Evolutionary conservation across 176 grass and related monocot genomes (phyloP).

Genomic region (Alopecurus myosuroides): DNA sequence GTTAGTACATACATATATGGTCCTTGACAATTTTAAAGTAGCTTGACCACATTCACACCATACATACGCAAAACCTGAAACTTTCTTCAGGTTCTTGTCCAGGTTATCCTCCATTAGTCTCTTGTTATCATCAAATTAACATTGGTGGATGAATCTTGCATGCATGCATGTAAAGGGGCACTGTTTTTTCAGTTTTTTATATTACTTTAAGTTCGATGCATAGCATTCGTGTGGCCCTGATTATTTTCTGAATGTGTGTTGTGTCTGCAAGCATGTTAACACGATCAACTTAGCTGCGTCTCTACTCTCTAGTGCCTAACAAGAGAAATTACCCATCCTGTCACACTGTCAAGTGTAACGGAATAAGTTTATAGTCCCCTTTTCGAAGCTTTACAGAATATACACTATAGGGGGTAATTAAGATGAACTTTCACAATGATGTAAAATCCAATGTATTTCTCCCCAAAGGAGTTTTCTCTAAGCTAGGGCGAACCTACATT

Average conservation of each 20-base stretch:
- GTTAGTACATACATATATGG: background rate
- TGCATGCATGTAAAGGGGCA: background rate
- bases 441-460: background rate
- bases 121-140: background rate
- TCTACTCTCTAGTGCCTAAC: background rate
- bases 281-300: background rate
- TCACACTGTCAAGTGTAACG: background rate
- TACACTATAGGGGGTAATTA: background rate
- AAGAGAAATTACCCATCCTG: background rate
- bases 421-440: background rate
- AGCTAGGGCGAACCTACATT: background rate
- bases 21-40: background rate
- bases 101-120: background rate
- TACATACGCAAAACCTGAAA: background rate
- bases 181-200: background rate
- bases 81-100: background rate
- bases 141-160: background rate
- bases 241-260: background rate
- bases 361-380: background rate
- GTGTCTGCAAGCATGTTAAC: background rate
- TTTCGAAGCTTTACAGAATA: background rate
- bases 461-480: background rate
- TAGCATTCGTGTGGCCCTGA: background rate
- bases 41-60: background rate
- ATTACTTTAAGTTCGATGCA: background rate